Conservation (phyloP, 495 filamentous ascomycete species). For the Copromyces sp. region DNA sequence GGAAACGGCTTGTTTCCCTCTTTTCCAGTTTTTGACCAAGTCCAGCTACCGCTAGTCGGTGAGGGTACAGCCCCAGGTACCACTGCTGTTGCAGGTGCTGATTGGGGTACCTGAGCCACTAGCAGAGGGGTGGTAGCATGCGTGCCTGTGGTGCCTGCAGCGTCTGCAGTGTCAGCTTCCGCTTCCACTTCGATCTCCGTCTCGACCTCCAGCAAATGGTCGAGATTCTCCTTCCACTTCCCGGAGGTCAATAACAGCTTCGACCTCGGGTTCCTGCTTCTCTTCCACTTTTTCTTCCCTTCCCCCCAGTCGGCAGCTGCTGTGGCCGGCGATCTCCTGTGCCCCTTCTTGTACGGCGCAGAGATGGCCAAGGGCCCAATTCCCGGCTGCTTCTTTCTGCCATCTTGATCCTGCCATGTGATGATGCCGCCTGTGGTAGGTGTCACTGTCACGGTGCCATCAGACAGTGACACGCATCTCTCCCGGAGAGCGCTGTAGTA, state of each 20-base stretch:
- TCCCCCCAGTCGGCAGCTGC: not conserved
- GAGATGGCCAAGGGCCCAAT: not conserved
- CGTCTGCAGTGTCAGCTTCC: constrained; percentile 1
- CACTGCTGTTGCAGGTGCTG: not conserved
- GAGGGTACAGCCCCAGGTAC: not conserved
- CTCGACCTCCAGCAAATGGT: not conserved
- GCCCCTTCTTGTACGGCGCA: not conserved
- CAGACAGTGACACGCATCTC: not conserved
- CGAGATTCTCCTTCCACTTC: not conserved
- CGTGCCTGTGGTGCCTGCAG: not conserved
- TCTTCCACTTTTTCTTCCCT: not conserved
- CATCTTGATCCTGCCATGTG: not conserved
- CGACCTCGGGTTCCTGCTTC: not conserved
- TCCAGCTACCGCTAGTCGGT: not conserved
- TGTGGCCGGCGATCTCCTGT: not conserved
- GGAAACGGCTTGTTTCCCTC: not conserved
- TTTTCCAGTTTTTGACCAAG: not conserved
- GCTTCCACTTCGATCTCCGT: not conserved
- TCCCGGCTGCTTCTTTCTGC: not conserved
- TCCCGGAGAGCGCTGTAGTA: not conserved
- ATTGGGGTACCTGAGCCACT: not conserved
- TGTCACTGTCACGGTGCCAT: not conserved
- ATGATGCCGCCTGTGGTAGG: not conserved
- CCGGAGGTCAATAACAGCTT: not conserved
- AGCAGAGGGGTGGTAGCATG: not conserved